These are phyloP conservation scores for Candida ipomoeae DNA, from an alignment of 805 yeast species.

Conservation along the genomic window DNA sequence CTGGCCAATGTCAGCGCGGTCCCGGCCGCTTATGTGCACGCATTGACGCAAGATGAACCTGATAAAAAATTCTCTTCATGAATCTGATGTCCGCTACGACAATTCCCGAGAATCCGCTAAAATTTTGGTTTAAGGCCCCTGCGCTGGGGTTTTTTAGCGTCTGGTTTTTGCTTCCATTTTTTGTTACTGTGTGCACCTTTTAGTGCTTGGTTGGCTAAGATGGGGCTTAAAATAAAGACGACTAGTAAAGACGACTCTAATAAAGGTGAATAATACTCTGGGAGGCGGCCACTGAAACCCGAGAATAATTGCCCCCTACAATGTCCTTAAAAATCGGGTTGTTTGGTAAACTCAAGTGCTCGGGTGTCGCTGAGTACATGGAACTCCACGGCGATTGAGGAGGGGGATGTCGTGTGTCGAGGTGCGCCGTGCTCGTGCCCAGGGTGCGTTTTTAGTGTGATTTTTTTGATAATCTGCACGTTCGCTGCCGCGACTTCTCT, in stretches of 20 bases:
- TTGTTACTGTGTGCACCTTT: no score
- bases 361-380: background rate
- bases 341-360: no score
- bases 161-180: no score
- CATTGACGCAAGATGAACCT: constrained; percentile 1
- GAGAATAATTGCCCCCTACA: no score
- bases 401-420: background rate
- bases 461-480: constrained; percentile 5
- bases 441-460: background rate
- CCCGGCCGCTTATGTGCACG: background rate
- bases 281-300: no score
- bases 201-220: no score
- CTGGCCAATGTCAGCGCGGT: background rate
- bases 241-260: no score
- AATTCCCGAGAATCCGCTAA: background rate
- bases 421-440: background rate
- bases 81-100: background rate
- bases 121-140: no score
- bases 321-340: no score
- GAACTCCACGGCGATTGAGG: background rate
- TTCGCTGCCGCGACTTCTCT: background rate
- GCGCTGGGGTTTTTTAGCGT: no score
- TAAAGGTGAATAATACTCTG: no score
- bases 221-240: no score
- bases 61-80: constrained; percentile 1